A percentile compares a stretch with the other conserved stretches of the same genome.
phyloP scores from a whole-genome alignment of 225 moss, liverwort and hornwort species.

The Climacium dendroides region DNA sequence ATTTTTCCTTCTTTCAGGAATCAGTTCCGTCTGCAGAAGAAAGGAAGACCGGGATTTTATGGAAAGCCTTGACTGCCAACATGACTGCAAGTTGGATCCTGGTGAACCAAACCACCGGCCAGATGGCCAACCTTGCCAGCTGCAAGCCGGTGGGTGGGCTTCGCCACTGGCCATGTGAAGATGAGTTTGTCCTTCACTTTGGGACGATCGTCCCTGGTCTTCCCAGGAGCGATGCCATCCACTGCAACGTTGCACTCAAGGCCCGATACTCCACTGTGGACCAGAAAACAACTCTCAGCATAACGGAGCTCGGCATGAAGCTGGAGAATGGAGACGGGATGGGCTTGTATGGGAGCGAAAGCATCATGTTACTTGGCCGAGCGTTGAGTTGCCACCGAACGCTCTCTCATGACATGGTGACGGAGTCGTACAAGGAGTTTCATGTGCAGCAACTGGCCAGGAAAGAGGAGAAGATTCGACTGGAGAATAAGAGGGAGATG shows the following conservation, averaged over 20 bases:
- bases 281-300: background rate
- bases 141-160: conserved; percentile 49
- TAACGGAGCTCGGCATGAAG: conserved; percentile 67
- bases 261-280: background rate
- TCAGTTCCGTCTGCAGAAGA: background rate
- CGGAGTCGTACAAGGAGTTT: conserved; percentile 23
- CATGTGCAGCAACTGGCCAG: background rate
- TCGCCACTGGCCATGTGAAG: conserved; percentile 62
- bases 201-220: conserved; percentile 41
- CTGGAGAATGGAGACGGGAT: conserved; percentile 49
- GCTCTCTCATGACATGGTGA: background rate
- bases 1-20: background rate
- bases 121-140: conserved; percentile 65
- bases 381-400: conserved; percentile 32
- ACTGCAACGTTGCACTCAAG: conserved; percentile 53
- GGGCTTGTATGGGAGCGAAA: conserved; percentile 42
- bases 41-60: conserved; percentile 38
- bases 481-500: background rate
- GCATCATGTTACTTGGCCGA: conserved; percentile 17
- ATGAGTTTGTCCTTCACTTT: conserved; percentile 61
- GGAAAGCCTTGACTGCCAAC: conserved; percentile 56
- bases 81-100: conserved; percentile 68
- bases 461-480: conserved; percentile 1
- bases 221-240: background rate
- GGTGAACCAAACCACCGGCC: conserved; percentile 40